Percentiles rank a stretch among this genome's conserved stretches.
Conservation (phyloP, 192 early-diverging fungal species). For the Coemansia sp. region DNA sequence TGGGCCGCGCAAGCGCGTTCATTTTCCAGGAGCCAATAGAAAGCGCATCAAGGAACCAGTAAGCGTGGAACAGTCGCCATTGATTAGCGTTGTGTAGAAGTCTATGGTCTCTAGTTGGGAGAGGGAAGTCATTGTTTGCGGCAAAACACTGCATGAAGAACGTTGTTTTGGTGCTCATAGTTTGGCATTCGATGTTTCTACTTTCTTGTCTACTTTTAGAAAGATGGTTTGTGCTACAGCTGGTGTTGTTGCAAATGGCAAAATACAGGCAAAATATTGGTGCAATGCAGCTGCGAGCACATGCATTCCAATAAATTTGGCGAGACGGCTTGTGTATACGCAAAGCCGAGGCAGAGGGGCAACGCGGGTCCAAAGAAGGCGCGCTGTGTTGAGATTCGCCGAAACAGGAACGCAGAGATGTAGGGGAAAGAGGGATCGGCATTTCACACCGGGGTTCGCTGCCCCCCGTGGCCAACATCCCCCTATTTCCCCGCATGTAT, state of each 20-base stretch:
- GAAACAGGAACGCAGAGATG: constrained; percentile 7
- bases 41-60: neutral
- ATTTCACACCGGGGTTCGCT: neutral
- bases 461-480: constrained; percentile 1
- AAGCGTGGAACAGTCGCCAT: neutral
- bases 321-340: neutral
- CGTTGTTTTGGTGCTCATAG: neutral
- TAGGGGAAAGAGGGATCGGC: constrained; percentile 1
- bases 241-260: neutral
- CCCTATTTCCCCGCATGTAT: neutral
- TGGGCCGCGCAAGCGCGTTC: neutral
- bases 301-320: neutral
- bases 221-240: neutral
- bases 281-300: neutral
- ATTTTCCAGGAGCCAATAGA: neutral
- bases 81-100: neutral
- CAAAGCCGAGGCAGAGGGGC: neutral
- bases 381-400: neutral
- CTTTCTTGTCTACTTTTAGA: neutral
- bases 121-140: constrained; percentile 1
- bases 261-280: neutral
- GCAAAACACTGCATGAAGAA: constrained; percentile 5
- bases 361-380: neutral
- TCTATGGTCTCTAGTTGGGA: neutral
- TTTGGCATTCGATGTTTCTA: neutral